Evolutionary conservation across 352 stramenopile genomes (phyloP), one percentile per base, ranked within the genome.

Genomic region (Achlya hypogyna): DNA sequence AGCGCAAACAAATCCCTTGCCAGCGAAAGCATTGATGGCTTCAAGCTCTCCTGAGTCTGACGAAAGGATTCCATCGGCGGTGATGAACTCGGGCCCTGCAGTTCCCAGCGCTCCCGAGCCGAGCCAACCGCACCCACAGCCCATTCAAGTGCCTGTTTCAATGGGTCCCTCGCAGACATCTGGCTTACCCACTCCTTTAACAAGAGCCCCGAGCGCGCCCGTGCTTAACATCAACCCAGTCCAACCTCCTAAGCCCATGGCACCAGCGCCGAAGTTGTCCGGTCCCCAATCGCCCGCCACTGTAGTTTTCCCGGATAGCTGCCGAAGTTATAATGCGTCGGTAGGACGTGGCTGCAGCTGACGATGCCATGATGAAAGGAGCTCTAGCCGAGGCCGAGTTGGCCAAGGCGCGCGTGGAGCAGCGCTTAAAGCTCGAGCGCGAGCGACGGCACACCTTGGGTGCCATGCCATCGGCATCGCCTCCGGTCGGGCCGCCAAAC

Each of bases 371-470:
- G 12, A 72, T 74, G 20, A 86, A 88, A 62, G 79, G 81, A 9
- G 83, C 83, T 3, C 65, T 84, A 23, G 77, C 74, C 5, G 83
- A 91, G 69, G 83, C 83, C 5, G 79, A 91, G 65, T 75, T 91
- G 52, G 81, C 83, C 8, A 87, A 84, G 62, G 71, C 75, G 27
- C 78, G 83, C 6, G 79, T 91, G 18, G 83, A 89, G 68, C 78
- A 59, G 14, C 74, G 83, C 0, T 74, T 82, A 18, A 87, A 85
- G 62, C 75, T 80, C 56, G 78, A 88, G 34, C 66, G 72, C 6
- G 81, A 88, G 56, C 31, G 69, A 18, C 75, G 72, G 1, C 74
- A 75, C 52, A 8, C 27, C 28, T 8, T 29, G 29, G 28, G 14
- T 64, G 8, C 1, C 20, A 14, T 54, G 54, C 12, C 31, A 47